Percentiles rank a stretch among this genome's conserved stretches.
These are phyloP conservation scores for Lactarius vividus DNA, from an alignment of 768 basidiomycete species.

Conservation along the genomic window DNA sequence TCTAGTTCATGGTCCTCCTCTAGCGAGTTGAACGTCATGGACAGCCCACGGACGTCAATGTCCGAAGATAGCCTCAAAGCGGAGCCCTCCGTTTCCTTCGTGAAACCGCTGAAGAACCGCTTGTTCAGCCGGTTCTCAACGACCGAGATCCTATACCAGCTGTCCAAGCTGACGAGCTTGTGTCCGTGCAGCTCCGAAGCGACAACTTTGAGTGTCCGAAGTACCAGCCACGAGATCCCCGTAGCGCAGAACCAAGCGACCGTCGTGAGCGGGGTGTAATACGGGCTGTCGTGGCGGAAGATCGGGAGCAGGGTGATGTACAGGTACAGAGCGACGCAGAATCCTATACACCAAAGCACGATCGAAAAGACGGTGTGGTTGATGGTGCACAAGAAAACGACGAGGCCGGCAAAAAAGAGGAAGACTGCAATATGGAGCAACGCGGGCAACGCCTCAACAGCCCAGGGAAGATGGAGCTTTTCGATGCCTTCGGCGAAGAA, in stretches of 20 bases:
- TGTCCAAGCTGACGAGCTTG: constrained; percentile 19
- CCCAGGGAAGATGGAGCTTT: constrained; percentile 39
- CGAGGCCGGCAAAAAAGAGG: constrained; percentile 50
- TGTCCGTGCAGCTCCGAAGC: constrained; percentile 17
- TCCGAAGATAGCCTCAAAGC: constrained; percentile 12
- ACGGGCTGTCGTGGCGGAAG: constrained; percentile 23
- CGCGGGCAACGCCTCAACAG: constrained; percentile 45
- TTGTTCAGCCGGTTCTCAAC: constrained; percentile 14
- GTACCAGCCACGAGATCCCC: constrained; percentile 14
- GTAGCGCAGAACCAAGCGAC: constrained; percentile 21
- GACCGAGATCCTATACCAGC: constrained; percentile 21
- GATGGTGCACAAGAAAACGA: constrained; percentile 42
- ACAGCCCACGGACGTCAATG: constrained; percentile 21
- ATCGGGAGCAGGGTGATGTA: constrained; percentile 23
- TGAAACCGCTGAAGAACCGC: constrained; percentile 19
- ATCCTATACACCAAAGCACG: constrained; percentile 10
- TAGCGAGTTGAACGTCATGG: constrained; percentile 19
- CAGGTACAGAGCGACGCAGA: constrained; percentile 25
- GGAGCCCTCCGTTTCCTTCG: constrained; percentile 14
- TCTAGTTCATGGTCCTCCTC: constrained; percentile 26
- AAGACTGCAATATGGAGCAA: constrained; percentile 50
- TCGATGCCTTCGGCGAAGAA: constrained; percentile 40
- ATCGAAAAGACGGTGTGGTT: constrained; percentile 23
- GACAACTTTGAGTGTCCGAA: constrained; percentile 8
- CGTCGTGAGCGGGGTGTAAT: constrained; percentile 28